Base-by-base conservation (phyloP, 768 basidiomycete genomes). In the Leucosporidium yakuticum region DNA sequence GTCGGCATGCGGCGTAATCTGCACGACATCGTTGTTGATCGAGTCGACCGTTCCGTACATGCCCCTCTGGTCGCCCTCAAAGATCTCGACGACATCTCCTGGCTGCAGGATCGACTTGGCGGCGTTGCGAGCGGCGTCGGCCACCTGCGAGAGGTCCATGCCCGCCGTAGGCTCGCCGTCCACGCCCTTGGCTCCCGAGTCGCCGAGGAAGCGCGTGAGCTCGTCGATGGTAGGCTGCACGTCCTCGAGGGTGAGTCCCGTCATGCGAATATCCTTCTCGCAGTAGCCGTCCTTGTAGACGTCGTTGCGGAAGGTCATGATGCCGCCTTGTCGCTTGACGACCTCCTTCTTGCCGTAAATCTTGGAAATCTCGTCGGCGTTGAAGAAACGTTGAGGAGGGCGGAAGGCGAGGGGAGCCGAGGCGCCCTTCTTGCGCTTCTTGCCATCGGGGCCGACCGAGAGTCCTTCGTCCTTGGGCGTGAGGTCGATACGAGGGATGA, bases 401-500 rank as follows among this genome's bases (percentile, higher is more conserved):
- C 94, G 87, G 61, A 74, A 75, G 4, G 75, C 75, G 49, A 76
- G 66, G 9, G 75, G 69, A 19, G 75, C 72, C 79, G 87, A 84
- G 2, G 83, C 72, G 1, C 80, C 80, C 76, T 90, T 92, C 77
- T 90, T 89, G 62, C 90, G 85, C 79, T 95, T 95, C 76, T 86
- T 86, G 36, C 85, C 84, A 70, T 83, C 86, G 34, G 85, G 83
- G 0, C 81, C 81, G 23, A 60, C 62, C 64, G 67, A 54, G 14
- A 83, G 79, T n/a, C 54, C 59, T 25, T 71, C 69, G 60, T 76
- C 69, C 55, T 87, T 86, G 39, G 95, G 95, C 67, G 88, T 90
- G 62, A 97, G 82, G 80, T 99, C 96, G 77, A 99, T 96, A 75
- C 96, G 89, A n/a, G 96, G 96, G 67, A 99, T 85, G 77, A 96